Base-by-base conservation (phyloP, 331 rosid genomes). In the Telfairia occidentalis region DNA sequence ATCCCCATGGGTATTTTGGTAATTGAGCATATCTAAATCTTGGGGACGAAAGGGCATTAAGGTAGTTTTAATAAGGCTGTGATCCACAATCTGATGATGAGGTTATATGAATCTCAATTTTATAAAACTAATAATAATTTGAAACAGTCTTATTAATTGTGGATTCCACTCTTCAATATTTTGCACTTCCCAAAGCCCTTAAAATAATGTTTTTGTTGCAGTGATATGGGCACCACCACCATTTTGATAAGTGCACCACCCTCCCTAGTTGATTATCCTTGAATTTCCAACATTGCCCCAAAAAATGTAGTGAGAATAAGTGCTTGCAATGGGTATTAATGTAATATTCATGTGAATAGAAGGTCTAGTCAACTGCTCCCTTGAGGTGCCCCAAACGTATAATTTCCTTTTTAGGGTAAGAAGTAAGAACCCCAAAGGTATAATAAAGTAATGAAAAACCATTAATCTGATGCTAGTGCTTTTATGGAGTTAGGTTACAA, bases 101-200 rank as follows among this genome's bases (percentile, higher is more conserved):
- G 34, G 64, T 24, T 57, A 11, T 40, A 6, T n/a, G n/a, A 5
- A 69, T 69, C 74, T 69, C 74, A 69, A 23, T 6, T 26, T 69
- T 24, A 69, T 69, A 63, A 63, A 63, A 63, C 71, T 34, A 63
- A 63, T 63, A 63, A 16, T 63, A 35, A 63, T 63, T 63, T 34
- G 45, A 35, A 63, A 7, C 71, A 34, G 29, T 63, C 71, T 61
- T 16, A 63, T 69, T 45, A 69, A 69, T 69, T 69, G 55, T 69
- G 57, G 57, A 69, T 85, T 82, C 77, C 74, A 16, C 58, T 53
- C 77, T 82, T 77, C 82, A 78, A 64, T 86, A 80, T 80, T 12
- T 78, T 50, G 60, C 86, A 82, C 8, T 87, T 89, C 83, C 89
- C 90, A 37, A 76, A 80, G 76, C 64, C 58, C 77, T 81, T 81